Conservation (phyloP, 108 stramenopile species). For the Mediolabrus comicus region DNA sequence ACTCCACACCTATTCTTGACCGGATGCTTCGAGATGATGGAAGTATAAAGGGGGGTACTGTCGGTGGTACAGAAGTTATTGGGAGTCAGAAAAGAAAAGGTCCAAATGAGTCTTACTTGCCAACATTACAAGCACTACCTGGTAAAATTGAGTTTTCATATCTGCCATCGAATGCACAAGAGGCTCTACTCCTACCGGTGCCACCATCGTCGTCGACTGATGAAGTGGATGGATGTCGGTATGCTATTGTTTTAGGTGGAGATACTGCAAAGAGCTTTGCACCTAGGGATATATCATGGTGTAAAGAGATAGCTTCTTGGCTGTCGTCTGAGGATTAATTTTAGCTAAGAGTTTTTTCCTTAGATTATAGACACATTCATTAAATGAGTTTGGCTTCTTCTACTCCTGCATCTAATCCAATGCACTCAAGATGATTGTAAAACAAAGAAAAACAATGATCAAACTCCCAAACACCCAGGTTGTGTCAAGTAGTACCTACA, state of each 20-base stretch:
- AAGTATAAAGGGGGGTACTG: conserved; percentile 31
- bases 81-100: neutral
- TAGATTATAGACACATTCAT: too few relatives aligned
- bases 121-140: conserved; percentile 81
- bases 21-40: conserved; percentile 48
- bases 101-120: conserved; percentile 77
- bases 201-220: neutral
- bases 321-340: neutral
- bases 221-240: conserved; percentile 5
- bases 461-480: too few relatives aligned
- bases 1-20: conserved; percentile 73
- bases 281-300: conserved; percentile 83
- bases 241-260: conserved; percentile 69
- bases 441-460: too few relatives aligned
- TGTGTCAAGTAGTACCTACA: too few relatives aligned
- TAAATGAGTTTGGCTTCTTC: too few relatives aligned
- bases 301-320: conserved; percentile 67
- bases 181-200: conserved; percentile 63
- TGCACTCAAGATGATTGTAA: too few relatives aligned
- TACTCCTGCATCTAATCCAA: too few relatives aligned
- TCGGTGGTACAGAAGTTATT: conserved; percentile 28
- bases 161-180: conserved; percentile 76
- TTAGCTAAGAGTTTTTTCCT: too few relatives aligned
- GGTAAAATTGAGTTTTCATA: conserved; percentile 79
- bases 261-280: conserved; percentile 81